phyloP scores from a whole-genome alignment of 768 basidiomycete genomes.

The Galerina marginata region DNA sequence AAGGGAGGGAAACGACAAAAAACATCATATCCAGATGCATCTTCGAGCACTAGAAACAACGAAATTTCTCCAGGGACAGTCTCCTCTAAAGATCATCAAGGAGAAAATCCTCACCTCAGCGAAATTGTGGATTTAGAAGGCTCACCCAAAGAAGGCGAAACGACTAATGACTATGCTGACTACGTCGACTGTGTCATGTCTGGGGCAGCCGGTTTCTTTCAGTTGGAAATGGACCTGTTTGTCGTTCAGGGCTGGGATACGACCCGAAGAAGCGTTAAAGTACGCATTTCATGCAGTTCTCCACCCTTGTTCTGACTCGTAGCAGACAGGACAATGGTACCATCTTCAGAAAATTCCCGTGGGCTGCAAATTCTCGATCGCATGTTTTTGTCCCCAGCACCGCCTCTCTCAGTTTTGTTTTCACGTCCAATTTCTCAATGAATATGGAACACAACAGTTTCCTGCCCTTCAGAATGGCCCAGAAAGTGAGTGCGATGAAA shows the following conservation, averaged over 20 bases:
- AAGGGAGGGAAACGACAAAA: not conserved
- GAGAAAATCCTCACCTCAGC: no score
- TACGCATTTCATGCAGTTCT: no score
- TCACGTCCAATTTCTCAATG: not conserved
- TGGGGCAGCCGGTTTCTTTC: not conserved
- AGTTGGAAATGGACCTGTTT: not conserved
- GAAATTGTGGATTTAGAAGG: no score
- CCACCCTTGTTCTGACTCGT: no score
- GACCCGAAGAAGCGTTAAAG: no score
- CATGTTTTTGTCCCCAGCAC: not conserved
- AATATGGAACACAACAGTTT: not conserved
- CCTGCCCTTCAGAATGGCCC: not conserved
- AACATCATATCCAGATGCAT: no score
- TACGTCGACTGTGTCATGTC: not conserved
- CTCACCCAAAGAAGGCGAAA: no score
- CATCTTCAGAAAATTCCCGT: not conserved
- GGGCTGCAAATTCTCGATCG: not conserved
- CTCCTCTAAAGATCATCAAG: no score
- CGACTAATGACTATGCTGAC: not conserved
- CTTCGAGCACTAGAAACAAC: no score
- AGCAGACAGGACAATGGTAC: not conserved
- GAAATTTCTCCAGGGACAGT: no score
- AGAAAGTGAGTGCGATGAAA: no score
- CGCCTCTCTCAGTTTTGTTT: not conserved
- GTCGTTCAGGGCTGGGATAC: not conserved